Evolutionary conservation across 2,329 filamentous ascomycete genomes (phyloP), one percentile per base, ranked within the genome.

Genomic region (Scedosporium boydii): DNA sequence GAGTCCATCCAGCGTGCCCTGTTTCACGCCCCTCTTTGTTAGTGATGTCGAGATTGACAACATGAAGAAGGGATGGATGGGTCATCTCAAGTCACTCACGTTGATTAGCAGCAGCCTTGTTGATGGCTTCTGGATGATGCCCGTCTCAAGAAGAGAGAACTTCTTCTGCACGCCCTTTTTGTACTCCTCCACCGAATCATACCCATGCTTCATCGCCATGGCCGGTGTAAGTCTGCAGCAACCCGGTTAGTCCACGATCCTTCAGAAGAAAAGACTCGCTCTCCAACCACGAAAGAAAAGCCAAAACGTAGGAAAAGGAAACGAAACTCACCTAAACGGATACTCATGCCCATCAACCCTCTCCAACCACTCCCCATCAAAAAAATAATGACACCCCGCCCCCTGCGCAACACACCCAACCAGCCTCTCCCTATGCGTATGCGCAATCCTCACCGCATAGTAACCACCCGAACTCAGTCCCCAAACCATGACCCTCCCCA

Each of bases 281-380:
- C 27, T 42, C 34, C 56, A 41, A 21, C 27, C 27, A 29, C 27
- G 6, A 29, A 6, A n/a, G 16, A 56, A 55, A 26, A 12, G 16
- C 56, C 3, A 23, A 23, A 5, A 3, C 34, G 6, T 26, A 18
- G 18, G 21, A 23, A 3, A 14, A 23, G 23, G 23, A 2, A 48
- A 18, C 7, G 6, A 18, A 2, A 74, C 75, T 72, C 65, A 80
- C 76, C 73, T 67, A 67, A 87, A 87, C 1, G 85, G 85, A 70
- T 87, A 89, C 73, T 89, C 87, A 66, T 88, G 85, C 21, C 83
- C 81, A 66, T 88, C 84, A 0, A 82, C 84, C 66, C 77, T 80
- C 60, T 81, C 78, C 44, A 89, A 71, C 83, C 83, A 85, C 48
- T 81, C 78, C 5, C 70, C 69, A 12, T 75, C 76, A 67, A 84